Percentiles rank a stretch among this genome's conserved stretches.
phyloP scores from a whole-genome alignment of 2,329 filamentous ascomycete species.

The Plectosphaerella plurivora region DNA sequence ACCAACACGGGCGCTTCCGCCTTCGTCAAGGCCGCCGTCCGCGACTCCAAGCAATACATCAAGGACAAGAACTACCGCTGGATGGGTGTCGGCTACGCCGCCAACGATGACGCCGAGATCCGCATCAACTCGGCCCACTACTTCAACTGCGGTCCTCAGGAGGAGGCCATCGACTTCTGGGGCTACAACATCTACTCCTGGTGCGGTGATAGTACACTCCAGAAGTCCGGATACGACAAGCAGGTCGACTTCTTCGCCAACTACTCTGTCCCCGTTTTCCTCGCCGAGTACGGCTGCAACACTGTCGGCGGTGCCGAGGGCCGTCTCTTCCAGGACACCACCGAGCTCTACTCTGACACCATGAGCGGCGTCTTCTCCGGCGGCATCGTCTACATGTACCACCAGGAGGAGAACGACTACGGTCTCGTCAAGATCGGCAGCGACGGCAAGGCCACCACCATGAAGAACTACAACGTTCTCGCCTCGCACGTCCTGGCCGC shows the following conservation, averaged over 20 bases:
- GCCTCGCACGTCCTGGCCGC: slow-evolving; percentile 65
- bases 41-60: slow-evolving; percentile 95
- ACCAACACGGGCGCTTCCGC: slow-evolving; percentile 89
- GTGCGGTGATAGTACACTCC: slow-evolving; percentile 82
- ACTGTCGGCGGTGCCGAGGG: slow-evolving; percentile 51
- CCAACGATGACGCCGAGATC: slow-evolving; percentile 85
- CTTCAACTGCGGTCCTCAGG: slow-evolving; percentile 80
- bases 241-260: slow-evolving; percentile 82
- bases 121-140: slow-evolving; percentile 80
- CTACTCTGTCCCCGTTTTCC: slow-evolving; percentile 95
- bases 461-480: slow-evolving; percentile 71
- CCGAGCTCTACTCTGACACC: slow-evolving; percentile 68
- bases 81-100: slow-evolving; percentile 91
- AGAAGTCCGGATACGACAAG: slow-evolving; percentile 71
- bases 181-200: slow-evolving; percentile 99
- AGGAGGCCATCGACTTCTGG: slow-evolving; percentile 85
- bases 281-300: slow-evolving; percentile 98
- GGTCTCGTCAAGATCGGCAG: slow-evolving; percentile 64
- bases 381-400: slow-evolving; percentile 99
- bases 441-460: slow-evolving; percentile 56
- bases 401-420: slow-evolving; percentile 85
- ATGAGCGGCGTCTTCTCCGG: slow-evolving; percentile 91
- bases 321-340: slow-evolving; percentile 82
- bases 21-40: slow-evolving; percentile 95
- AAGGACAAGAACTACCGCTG: slow-evolving; percentile 69